phyloP scores from a whole-genome alignment of 305 asterid genomes.

The Solanum hybrid region DNA sequence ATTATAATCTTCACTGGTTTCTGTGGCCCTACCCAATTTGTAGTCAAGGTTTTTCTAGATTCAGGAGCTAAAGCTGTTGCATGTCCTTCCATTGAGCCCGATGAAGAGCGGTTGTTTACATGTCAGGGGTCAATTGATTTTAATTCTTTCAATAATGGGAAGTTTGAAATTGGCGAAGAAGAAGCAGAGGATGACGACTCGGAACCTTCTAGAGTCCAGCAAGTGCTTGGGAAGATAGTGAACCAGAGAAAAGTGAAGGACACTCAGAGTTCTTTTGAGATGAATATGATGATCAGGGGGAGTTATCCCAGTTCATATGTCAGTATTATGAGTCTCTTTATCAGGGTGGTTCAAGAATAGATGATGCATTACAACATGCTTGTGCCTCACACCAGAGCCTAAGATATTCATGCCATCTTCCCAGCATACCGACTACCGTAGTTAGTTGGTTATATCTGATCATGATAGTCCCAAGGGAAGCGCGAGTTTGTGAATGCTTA shows the following conservation, averaged over 20 bases:
- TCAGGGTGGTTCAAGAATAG: slow-evolving; percentile 55
- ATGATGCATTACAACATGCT: slow-evolving; percentile 47
- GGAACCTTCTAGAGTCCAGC: slow-evolving; percentile 51
- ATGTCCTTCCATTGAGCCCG: slow-evolving; percentile 83
- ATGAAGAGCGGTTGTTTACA: slow-evolving; percentile 55
- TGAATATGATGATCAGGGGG: slow-evolving; percentile 59
- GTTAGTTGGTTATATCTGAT: neutral
- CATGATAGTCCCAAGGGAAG: neutral
- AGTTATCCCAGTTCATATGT: slow-evolving; percentile 55
- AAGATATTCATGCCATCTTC: slow-evolving; percentile 60
- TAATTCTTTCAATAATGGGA: slow-evolving; percentile 56
- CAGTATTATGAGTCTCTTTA: slow-evolving; percentile 58
- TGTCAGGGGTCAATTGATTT: slow-evolving; percentile 69
- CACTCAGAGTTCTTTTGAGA: slow-evolving; percentile 45
- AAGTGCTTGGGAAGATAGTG: slow-evolving; percentile 91
- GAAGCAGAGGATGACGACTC: slow-evolving; percentile 61
- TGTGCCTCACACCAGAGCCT: slow-evolving; percentile 50
- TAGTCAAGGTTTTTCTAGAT: slow-evolving; percentile 75
- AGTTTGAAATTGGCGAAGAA: slow-evolving; percentile 89
- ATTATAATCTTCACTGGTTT: slow-evolving; percentile 73
- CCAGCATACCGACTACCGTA: neutral
- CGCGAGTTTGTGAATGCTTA: neutral
- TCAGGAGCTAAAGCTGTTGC: slow-evolving; percentile 94
- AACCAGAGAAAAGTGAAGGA: slow-evolving; percentile 51
- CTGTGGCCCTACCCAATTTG: slow-evolving; percentile 66